Conservation (phyloP, 495 filamentous ascomycete genomes). For the Aspergillus homomorphus region DNA sequence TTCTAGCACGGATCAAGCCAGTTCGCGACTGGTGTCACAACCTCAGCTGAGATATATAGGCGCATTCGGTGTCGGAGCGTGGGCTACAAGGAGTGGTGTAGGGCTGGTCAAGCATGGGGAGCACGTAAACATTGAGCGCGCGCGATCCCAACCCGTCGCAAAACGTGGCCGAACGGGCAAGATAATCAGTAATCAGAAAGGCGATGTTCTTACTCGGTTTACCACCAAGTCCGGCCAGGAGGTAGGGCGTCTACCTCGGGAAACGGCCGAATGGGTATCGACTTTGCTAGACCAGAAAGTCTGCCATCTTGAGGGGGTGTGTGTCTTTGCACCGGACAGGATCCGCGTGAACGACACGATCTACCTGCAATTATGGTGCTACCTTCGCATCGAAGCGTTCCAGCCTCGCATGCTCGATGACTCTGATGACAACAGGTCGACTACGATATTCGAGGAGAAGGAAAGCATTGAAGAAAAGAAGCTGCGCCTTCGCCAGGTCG, state of each 20-base stretch:
- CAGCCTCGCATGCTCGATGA: constrained; percentile 54
- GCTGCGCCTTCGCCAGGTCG: constrained; percentile 81
- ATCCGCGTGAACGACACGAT: constrained; percentile 89
- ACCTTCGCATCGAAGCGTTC: constrained; percentile 70
- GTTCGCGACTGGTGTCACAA: constrained; percentile 36
- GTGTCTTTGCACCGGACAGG: constrained; percentile 84
- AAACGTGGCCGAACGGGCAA: constrained; percentile 51
- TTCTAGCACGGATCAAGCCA: constrained; percentile 4
- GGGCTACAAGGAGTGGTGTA: constrained; percentile 84
- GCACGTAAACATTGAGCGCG: constrained; percentile 77
- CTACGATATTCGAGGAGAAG: constrained; percentile 71
- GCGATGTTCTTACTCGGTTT: constrained; percentile 91
- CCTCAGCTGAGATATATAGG: constrained; percentile 77
- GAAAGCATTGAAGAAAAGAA: constrained; percentile 84
- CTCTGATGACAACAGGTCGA: constrained; percentile 66
- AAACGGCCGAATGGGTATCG: constrained; percentile 91
- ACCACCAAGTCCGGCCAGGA: constrained; percentile 77
- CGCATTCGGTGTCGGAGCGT: constrained; percentile 85
- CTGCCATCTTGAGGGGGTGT: constrained; percentile 81
- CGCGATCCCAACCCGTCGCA: constrained; percentile 63
- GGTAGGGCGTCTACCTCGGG: constrained; percentile 83
- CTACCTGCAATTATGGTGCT: constrained; percentile 81
- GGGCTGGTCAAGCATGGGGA: constrained; percentile 75
- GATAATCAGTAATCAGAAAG: constrained; percentile 51
- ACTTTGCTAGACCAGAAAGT: constrained; percentile 88